Evolutionary conservation across 805 yeast genomes (phyloP), one percentile per base, ranked within the genome.

Genomic region (Starmerella gropengiesseri): DNA sequence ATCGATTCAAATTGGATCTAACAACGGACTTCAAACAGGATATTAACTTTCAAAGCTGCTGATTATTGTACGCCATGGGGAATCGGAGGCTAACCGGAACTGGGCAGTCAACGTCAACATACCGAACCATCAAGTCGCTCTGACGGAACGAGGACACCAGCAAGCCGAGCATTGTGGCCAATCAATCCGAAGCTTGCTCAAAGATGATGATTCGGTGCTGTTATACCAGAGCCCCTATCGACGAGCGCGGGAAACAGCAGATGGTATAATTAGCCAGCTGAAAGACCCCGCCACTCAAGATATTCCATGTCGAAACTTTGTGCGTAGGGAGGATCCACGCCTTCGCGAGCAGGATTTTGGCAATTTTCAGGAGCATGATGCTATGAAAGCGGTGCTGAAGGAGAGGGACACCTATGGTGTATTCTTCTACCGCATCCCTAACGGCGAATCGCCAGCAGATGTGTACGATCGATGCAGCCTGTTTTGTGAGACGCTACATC

Each of bases 331-430:
- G 59, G 96, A 87, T 57, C 94, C 95, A 11, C 65, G 95, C 42
- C 75, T 87, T 74, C 69, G 96, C 49, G 96, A 87, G 58, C 96
- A 87, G 61, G 96, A 87, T 60, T 87, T 87, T 57, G 96, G 96
- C 17, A 86, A 86, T 58, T 86, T 85, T 61, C 96, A 86, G 63
- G 60, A 61, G 33, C 77, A 74, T 43, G 81, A 75, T 50, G 40
- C 40, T 6, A 86, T 86, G 94, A 79, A 78, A 51, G 67, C 69
- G 51, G 79, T 85, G 26, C 80, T 94, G 85, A 70, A 71, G 43
- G 94, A 83, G 54, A 64, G 96, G 36, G 87, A 94, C 0, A 74
- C 76, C 48, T 87, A 87, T 62, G 96, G 96, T 0, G 83, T 78
- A 59, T 80, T 80, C 56, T 87, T 87, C 60, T 87, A 81, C 59